phyloP scores from a whole-genome alignment of 805 yeast genomes.

The Wilhelminamyces savonicus region DNA sequence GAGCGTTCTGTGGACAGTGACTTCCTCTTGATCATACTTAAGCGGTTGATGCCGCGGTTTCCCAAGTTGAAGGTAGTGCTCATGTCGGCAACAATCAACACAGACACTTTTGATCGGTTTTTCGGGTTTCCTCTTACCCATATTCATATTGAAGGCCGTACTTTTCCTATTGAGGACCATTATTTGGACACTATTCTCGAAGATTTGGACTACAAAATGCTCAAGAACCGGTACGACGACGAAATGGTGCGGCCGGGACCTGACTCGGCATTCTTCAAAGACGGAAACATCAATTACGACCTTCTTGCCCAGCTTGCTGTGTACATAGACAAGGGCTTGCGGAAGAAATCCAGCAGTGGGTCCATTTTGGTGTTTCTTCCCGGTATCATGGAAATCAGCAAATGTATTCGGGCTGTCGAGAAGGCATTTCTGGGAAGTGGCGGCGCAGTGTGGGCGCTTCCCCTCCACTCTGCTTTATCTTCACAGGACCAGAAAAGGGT shows the following conservation, averaged over 20 bases:
- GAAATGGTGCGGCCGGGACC: conserved; percentile 50
- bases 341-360: conserved; percentile 42
- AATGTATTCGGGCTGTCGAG: conserved; percentile 43
- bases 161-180: conserved; percentile 80
- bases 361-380: conserved; percentile 83
- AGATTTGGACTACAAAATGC: conserved; percentile 50
- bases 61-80: conserved; percentile 62
- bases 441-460: conserved; percentile 40
- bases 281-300: conserved; percentile 71
- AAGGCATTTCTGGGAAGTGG: conserved; percentile 4
- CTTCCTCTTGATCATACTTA: conserved; percentile 70
- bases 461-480: conserved; percentile 82
- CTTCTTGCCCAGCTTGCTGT: conserved; percentile 53
- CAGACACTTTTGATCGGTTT: conserved; percentile 57
- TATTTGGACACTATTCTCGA: conserved; percentile 65
- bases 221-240: conserved; percentile 22
- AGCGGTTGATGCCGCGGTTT: conserved; percentile 45
- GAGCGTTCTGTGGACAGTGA: conserved; percentile 92
- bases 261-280: conserved; percentile 57
- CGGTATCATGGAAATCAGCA: conserved; percentile 82
- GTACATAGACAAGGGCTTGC: conserved; percentile 46
- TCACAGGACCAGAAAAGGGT: conserved; percentile 79
- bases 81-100: conserved; percentile 93
- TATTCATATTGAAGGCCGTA: conserved; percentile 85
- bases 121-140: conserved; percentile 52